Conservation (phyloP, 768 basidiomycete genomes). For the Suillus hirtellus region DNA sequence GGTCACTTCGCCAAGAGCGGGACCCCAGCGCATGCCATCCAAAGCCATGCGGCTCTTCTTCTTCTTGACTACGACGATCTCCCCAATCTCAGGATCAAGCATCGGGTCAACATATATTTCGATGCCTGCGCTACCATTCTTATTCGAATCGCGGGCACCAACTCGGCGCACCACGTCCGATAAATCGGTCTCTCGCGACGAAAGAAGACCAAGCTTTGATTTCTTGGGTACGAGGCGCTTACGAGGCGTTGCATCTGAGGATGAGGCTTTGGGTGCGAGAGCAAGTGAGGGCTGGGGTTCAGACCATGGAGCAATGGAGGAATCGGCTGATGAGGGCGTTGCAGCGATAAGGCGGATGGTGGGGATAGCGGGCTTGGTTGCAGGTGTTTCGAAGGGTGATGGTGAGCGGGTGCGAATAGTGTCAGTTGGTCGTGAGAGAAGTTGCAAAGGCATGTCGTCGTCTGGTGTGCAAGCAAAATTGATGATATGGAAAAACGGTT, state of each 20-base stretch:
- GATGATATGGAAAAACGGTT: slow-evolving; percentile 12
- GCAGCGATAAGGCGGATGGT: slow-evolving; percentile 73
- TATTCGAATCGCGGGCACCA: slow-evolving; percentile 26
- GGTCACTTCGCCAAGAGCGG: slow-evolving; percentile 56
- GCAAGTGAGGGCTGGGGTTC: slow-evolving; percentile 17
- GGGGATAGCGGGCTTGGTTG: slow-evolving; percentile 41
- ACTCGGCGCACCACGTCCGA: slow-evolving; percentile 62
- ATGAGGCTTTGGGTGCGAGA: slow-evolving; percentile 30
- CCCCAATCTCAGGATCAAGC: slow-evolving; percentile 64
- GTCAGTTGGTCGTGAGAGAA: slow-evolving; percentile 32
- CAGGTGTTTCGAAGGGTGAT: slow-evolving; percentile 29
- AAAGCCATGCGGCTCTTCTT: slow-evolving; percentile 65
- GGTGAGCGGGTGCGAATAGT: slow-evolving; percentile 26
- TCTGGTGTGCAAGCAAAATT: slow-evolving; percentile 10
- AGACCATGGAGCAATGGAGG: slow-evolving; percentile 26
- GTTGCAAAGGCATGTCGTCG: slow-evolving; percentile 28
- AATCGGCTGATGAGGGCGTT: slow-evolving; percentile 51
- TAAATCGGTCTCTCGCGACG: slow-evolving; percentile 44
- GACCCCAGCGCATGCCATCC: slow-evolving; percentile 56
- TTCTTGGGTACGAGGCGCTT: slow-evolving; percentile 72
- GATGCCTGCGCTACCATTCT: slow-evolving; percentile 49
- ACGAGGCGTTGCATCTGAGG: slow-evolving; percentile 27
- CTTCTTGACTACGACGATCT: slow-evolving; percentile 76
- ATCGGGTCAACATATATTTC: slow-evolving; percentile 73
- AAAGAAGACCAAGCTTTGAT: slow-evolving; percentile 58